These are phyloP conservation scores for Crassisporium funariophilum DNA, from an alignment of 768 basidiomycete species.

Conservation along the genomic window DNA sequence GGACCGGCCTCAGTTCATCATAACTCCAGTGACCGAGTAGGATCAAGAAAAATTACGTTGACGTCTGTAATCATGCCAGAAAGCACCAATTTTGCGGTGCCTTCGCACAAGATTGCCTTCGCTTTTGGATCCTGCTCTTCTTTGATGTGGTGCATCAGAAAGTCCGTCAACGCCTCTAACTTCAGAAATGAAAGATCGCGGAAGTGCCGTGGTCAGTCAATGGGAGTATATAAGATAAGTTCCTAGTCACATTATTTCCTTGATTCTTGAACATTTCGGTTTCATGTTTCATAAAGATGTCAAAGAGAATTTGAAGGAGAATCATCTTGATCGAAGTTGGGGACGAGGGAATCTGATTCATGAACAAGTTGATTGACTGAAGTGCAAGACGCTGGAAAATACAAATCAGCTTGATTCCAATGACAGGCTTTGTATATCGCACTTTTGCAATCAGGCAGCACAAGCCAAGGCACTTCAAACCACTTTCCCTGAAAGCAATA, in stretches of 20 bases:
- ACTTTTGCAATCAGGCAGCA: conserved; percentile 78
- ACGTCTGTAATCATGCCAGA: conserved; percentile 75
- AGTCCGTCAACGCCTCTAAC: conserved; percentile 22
- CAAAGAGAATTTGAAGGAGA: conserved; percentile 82
- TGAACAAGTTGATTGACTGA: conserved; percentile 62
- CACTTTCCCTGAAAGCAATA: conserved; percentile 59
- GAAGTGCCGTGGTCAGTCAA: background rate
- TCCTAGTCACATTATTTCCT: conserved; percentile 21
- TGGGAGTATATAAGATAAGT: background rate
- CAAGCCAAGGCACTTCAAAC: conserved; percentile 68
- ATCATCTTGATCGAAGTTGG: conserved; percentile 67
- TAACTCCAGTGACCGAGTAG: conserved; percentile 27
- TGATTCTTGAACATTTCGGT: conserved; percentile 47
- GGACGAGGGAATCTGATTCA: conserved; percentile 55
- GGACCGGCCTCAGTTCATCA: too few relatives aligned
- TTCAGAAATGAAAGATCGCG: conserved; percentile 3
- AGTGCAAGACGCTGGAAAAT: conserved; percentile 31
- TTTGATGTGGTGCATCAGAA: conserved; percentile 39
- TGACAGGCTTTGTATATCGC: conserved; percentile 5
- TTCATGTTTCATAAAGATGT: conserved; percentile 85
- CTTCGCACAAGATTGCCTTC: conserved; percentile 73
- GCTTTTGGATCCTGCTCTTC: conserved; percentile 56
- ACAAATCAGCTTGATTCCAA: background rate
- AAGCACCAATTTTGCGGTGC: conserved; percentile 85
- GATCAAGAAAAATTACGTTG: conserved; percentile 45